Base-by-base conservation (phyloP, 2,329 filamentous ascomycete species). In the Fusarium sp. region DNA sequence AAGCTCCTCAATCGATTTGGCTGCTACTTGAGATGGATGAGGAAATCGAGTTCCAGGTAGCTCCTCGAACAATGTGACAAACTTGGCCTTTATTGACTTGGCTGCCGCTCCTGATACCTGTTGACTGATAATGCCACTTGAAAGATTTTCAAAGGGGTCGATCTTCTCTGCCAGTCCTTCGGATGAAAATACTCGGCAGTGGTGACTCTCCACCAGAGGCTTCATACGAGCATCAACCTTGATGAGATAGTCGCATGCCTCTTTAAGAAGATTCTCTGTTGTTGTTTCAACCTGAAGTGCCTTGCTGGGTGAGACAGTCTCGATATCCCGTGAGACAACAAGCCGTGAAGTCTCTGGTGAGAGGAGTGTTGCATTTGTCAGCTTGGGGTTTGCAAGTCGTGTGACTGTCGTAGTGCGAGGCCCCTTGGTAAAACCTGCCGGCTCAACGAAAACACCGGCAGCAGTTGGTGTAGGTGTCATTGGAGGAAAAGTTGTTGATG, bases 101-200 rank as follows among this genome's bases (percentile, higher is more conserved):
- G 96, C 96, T 1, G 96, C 96, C 8, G 94, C 93, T 18, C 95
- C 94, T 1, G 94, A 97, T 20, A 99, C 95, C 81, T 99, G 96
- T 80, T 98, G 96, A 52, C 93, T 94, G 72, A 98, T 97, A 75
- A 99, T 97, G 50, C 94, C 91, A 77, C 91, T 94, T 37, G 88
- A 86, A 33, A 99, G 84, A 58, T 88, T 90, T 71, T 91, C 90
- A 75, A 97, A 99, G 0, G 96, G 96, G 78, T 98, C 93, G 62
- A 97, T 88, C 67, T 88, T 84, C 78, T 97, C 93, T 27, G 90
- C 88, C n/a, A 98, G 81, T 0, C 94, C 93, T 66, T 91, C 90
- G 0, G 93, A 87, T 3, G 90, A 91, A 80, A 98, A 98, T 17
- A 96, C 80, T 54, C 84, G 85, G 78, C 95, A 98, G 63, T 87